A percentile compares a stretch with the other conserved stretches of the same genome.
Conservation (phyloP, 2,329 filamentous ascomycete genomes). For the Cadophora gregata region DNA sequence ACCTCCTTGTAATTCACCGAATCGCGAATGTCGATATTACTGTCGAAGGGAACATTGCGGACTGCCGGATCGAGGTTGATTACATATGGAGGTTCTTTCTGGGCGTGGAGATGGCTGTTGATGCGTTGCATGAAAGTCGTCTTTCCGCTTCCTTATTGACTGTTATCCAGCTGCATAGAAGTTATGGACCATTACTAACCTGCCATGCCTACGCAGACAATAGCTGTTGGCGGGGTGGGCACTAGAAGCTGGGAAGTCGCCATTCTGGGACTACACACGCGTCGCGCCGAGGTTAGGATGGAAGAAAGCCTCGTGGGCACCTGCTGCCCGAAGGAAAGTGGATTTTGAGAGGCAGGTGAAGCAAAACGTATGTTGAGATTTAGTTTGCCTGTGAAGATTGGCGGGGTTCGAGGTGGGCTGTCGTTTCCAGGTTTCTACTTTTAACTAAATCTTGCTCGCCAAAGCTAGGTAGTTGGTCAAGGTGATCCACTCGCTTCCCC, state of each 20-base stretch:
- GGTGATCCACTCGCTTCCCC: constrained; percentile 20
- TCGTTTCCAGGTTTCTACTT: too few relatives aligned
- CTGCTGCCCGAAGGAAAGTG: too few relatives aligned
- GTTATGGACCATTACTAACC: constrained; percentile 53
- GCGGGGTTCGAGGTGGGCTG: constrained; percentile 38
- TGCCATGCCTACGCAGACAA: constrained; percentile 98
- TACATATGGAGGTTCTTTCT: constrained; percentile 86
- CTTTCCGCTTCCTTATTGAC: constrained; percentile 81
- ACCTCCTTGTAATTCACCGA: constrained; percentile 99
- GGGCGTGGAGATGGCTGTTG: constrained; percentile 86
- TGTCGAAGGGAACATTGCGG: constrained; percentile 89
- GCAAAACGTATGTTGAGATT: not conserved
- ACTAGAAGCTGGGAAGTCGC: constrained; percentile 47
- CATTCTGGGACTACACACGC: constrained; percentile 31
- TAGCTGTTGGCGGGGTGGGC: constrained; percentile 66
- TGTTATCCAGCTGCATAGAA: constrained; percentile 9
- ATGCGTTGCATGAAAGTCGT: constrained; percentile 99
- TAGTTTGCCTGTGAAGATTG: constrained; percentile 14
- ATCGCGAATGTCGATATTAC: constrained; percentile 98
- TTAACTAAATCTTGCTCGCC: constrained; percentile 19
- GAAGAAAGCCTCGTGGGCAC: too few relatives aligned
- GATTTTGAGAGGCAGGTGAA: too few relatives aligned
- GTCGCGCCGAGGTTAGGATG: not conserved
- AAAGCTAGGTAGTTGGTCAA: constrained; percentile 8
- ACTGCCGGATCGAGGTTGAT: constrained; percentile 98